Conservation (phyloP, 1,284 basidiomycete genomes). For the Mycena sp. region DNA sequence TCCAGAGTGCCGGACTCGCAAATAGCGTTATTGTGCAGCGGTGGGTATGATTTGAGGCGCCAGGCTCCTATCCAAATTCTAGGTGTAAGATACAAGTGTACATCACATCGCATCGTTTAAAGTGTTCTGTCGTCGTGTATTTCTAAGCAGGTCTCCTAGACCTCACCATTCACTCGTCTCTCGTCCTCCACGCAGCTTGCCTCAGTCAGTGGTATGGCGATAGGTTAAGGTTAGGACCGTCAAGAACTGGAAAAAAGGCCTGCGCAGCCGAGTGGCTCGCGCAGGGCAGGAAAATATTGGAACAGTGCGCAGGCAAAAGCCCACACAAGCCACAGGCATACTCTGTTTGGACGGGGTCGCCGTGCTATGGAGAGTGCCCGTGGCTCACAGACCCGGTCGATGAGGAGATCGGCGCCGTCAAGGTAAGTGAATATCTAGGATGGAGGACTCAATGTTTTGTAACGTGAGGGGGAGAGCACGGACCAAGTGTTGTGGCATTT, state of each 20-base stretch:
- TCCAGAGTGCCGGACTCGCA: constrained; percentile 77
- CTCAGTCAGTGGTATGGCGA: too few species aligned
- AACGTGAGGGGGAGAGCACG: too few species aligned
- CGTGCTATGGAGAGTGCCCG: constrained; percentile 70
- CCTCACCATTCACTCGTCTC: too few species aligned
- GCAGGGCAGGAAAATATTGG: constrained; percentile 67
- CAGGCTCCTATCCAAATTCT: not conserved
- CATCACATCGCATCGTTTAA: too few species aligned
- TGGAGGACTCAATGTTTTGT: too few species aligned
- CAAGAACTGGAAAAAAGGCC: not conserved
- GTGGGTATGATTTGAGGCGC: constrained; percentile 53
- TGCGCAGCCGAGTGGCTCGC: constrained; percentile 3
- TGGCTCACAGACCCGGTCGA: constrained; percentile 50
- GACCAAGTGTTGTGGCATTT: too few species aligned
- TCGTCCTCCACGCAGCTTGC: too few species aligned
- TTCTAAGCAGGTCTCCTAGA: too few species aligned
- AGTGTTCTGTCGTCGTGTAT: too few species aligned
- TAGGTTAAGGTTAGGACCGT: constrained; percentile 1
- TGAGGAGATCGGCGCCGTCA: constrained; percentile 51
- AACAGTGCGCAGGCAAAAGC: constrained; percentile 72
- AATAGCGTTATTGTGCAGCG: constrained; percentile 91
- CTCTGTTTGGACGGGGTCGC: constrained; percentile 45
- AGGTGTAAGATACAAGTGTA: not conserved
- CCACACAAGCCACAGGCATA: constrained; percentile 62
- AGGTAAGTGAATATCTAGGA: constrained; percentile 45